A percentile compares a stretch with the other conserved stretches of the same genome.
Conservation (phyloP, 805 yeast species). For the Ogataea populi-albae region DNA sequence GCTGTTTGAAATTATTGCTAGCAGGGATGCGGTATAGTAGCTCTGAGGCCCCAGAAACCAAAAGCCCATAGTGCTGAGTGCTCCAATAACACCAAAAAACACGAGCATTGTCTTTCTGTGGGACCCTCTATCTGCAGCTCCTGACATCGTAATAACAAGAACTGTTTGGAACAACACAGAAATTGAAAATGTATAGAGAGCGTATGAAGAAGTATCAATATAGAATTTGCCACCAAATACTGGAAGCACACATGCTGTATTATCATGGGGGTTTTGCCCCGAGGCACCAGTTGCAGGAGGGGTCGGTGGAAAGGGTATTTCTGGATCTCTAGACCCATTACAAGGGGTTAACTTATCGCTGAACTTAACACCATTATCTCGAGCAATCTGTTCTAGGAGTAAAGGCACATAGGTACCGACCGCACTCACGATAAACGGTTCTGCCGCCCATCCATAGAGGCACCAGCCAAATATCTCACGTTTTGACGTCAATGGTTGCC, state of each 20-base stretch:
- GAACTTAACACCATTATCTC: slow-evolving; percentile 64
- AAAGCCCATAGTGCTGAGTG: slow-evolving; percentile 49
- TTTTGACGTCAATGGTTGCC: slow-evolving; percentile 31
- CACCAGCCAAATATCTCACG: slow-evolving; percentile 64
- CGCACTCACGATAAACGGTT: slow-evolving; percentile 76
- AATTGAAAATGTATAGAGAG: slow-evolving; percentile 67
- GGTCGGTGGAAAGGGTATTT: slow-evolving; percentile 35
- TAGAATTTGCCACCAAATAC: slow-evolving; percentile 33
- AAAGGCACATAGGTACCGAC: slow-evolving; percentile 78
- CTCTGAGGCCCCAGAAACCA: slow-evolving; percentile 36
- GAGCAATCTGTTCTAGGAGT: slow-evolving; percentile 66
- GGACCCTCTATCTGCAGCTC: slow-evolving; percentile 63
- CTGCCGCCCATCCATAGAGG: slow-evolving; percentile 69
- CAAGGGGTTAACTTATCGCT: slow-evolving; percentile 61
- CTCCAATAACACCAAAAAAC: slow-evolving; percentile 58
- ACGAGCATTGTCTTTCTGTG: slow-evolving; percentile 57
- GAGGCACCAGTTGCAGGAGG: slow-evolving; percentile 10
- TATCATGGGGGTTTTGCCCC: no score
- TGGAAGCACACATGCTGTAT: slow-evolving; percentile 34
- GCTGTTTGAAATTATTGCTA: slow-evolving; percentile 62
- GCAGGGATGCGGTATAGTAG: slow-evolving; percentile 47
- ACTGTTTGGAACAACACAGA: slow-evolving; percentile 73
- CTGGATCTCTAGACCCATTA: slow-evolving; percentile 26
- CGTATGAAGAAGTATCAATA: slow-evolving; percentile 71
- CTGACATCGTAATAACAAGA: slow-evolving; percentile 68